Percentiles rank a stretch among this genome's conserved stretches.
phyloP scores from a whole-genome alignment of 768 basidiomycete species.

The Leccinum disarticulatum region DNA sequence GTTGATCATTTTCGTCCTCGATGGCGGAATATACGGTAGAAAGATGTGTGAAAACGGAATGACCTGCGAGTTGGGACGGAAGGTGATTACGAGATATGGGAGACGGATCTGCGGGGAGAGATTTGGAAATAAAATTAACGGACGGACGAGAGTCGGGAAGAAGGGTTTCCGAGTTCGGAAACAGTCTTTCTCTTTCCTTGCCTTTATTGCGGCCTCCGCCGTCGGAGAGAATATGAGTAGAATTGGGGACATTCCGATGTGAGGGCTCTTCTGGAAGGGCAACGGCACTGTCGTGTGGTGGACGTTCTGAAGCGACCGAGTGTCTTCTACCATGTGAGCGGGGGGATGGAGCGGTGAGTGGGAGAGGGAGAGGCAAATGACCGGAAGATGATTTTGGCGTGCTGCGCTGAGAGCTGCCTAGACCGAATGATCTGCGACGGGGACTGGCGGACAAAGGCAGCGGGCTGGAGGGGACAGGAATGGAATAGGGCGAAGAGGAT shows the following conservation, averaged over 20 bases:
- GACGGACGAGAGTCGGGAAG: slow-evolving; percentile 14
- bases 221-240: slow-evolving; percentile 10
- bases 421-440: slow-evolving; percentile 33
- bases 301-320: slow-evolving; percentile 31
- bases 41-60: slow-evolving; percentile 11
- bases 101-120: slow-evolving; percentile 22
- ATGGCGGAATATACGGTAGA: slow-evolving; percentile 30
- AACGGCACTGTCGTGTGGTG: slow-evolving; percentile 35
- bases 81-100: slow-evolving; percentile 13
- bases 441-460: slow-evolving; percentile 35
- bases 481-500: slow-evolving; percentile 14
- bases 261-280: slow-evolving; percentile 31
- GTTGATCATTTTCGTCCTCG: slow-evolving; percentile 25
- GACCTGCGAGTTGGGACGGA: slow-evolving; percentile 12
- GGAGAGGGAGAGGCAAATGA: slow-evolving; percentile 27
- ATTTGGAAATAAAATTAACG: slow-evolving; percentile 21
- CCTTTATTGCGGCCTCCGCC: slow-evolving; percentile 23
- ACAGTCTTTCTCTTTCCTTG: slow-evolving; percentile 23
- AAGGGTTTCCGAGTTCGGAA: slow-evolving; percentile 1
- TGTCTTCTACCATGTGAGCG: slow-evolving; percentile 29
- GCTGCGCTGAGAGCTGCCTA: slow-evolving; percentile 27
- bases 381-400: slow-evolving; percentile 32
- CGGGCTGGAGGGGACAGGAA: slow-evolving; percentile 31
- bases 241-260: slow-evolving; percentile 14
- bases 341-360: slow-evolving; percentile 7